Evolutionary conservation across 371 early-diverging fungal species (phyloP), one percentile per base, ranked within the genome.

Genomic region (Entomophthora muscae): DNA sequence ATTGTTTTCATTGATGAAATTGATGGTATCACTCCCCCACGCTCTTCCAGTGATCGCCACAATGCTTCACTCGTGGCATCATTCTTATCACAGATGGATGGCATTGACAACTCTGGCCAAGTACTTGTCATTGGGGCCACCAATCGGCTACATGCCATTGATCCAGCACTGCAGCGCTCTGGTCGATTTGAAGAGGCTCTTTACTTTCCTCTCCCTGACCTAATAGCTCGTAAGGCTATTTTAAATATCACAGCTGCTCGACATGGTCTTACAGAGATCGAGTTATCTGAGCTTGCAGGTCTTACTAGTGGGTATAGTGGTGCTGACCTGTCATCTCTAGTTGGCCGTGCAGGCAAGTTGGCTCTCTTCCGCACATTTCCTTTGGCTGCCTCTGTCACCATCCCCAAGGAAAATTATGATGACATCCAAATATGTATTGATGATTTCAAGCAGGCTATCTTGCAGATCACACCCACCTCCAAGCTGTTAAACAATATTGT

Each of bases 1-100:
- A 73, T 99, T 28, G 75, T 99, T 59, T 99, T 99, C 70, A 98
- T 99, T 65, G 99, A 99, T 72, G 99, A 99, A 73, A 98, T 99
- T 60, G 99, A 99, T 72, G 95, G 98, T 1, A 96, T 99, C 61
- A 97, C 99, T n/a, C 62, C 62, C 3, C 42, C 22, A 72, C 74
- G n/a, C 74, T 75, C 59, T 78, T 80, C 63, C 80, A 78, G 60
- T 7, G 82, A 80, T 63, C 82, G 83, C 66, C 73, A 74, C n/a
- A 83, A 84, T 66, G 70, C 78, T 17, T 80, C 82, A 26, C 78
- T 92, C 30, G 85, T 88, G 1, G 79, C 84, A 52, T 83, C 84
- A n/a, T 69, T 88, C 66, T 72, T 88, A 2, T 79, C 83, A 1
- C 70, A 83, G 33, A 77, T 88, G 79, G 86, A 88, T 68, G 88